phyloP scores from a whole-genome alignment of 2,329 filamentous ascomycete species.

The Fusarium incarnatum region DNA sequence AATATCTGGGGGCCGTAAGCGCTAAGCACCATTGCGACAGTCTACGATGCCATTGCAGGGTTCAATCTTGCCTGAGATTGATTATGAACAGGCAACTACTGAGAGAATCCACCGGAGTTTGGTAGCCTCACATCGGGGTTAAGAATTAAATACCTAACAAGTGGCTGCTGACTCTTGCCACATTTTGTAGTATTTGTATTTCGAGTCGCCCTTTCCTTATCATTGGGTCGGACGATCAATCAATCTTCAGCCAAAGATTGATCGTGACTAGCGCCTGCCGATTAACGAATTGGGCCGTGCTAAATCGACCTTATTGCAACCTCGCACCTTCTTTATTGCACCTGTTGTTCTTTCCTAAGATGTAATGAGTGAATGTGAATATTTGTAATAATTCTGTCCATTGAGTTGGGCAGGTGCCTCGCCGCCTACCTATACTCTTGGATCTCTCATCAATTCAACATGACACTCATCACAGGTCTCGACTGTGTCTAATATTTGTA shows the following conservation, averaged over 20 bases:
- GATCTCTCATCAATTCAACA: background rate
- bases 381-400: background rate
- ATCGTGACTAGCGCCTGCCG: background rate
- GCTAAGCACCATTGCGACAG: slow-evolving; percentile 8
- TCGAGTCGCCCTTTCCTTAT: background rate
- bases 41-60: slow-evolving; percentile 1
- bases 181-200: background rate
- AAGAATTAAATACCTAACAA: background rate
- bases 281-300: background rate
- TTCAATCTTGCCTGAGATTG: background rate
- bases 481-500: background rate
- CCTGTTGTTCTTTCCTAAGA: background rate
- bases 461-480: background rate
- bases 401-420: background rate
- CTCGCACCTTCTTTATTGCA: background rate
- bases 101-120: background rate
- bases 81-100: background rate
- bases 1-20: slow-evolving; percentile 19
- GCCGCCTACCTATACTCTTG: background rate
- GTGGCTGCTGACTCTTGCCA: background rate
- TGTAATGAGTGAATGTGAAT: background rate
- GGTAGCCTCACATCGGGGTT: background rate
- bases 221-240: background rate
- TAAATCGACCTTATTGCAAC: background rate
- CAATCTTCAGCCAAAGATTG: background rate